Evolutionary conservation across 345 rosid genomes (phyloP), one percentile per base, ranked within the genome.

Genomic region (Draba incana): DNA sequence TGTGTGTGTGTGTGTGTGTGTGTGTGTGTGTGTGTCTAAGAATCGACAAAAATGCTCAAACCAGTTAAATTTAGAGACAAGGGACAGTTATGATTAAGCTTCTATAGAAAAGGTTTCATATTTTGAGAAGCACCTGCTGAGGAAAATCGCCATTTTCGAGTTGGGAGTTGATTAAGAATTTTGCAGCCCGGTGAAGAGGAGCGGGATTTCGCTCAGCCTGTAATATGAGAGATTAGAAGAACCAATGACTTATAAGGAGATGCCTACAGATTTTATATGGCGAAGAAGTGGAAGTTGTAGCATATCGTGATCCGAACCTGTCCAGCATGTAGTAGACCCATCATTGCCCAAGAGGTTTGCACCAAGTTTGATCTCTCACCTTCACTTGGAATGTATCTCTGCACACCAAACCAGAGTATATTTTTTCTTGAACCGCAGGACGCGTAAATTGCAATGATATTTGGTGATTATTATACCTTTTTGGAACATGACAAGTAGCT

Each of bases 91-190:
- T 62, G 9, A 6, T 47, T 35, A 16, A 62, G 3, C 6, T 15
- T 24, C 5, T 6, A 27, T 50, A 57, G 51, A 15, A 0, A 20
- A 27, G 15, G 61, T 23, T 20, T 65, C 20, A 15, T 48, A 56
- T 23, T 51, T 27, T 1, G 2, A 59, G 9, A 47, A 15, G 66
- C 61, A 84, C 88, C 88, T 82, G 77, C 44, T 82, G 85, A 23
- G 96, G 90, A 43, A 83, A 89, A 72, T 83, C 86, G 1, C 96
- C 96, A 14, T 80, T 70, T 51, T 84, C 89, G 13, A 75, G 48
- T 62, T 89, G 90, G 8, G 89, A 85, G 69, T 87, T 89, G 76
- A 87, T 87, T 35, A 89, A 28, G 62, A 87, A 59, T 41, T 80
- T 89, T 10, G 87, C 90, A 30, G 83, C 92, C 0, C 76, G 81